Evolutionary conservation across 495 filamentous ascomycete species (phyloP), one percentile per base, ranked within the genome.

Genomic region (Aspergillus baeticus): DNA sequence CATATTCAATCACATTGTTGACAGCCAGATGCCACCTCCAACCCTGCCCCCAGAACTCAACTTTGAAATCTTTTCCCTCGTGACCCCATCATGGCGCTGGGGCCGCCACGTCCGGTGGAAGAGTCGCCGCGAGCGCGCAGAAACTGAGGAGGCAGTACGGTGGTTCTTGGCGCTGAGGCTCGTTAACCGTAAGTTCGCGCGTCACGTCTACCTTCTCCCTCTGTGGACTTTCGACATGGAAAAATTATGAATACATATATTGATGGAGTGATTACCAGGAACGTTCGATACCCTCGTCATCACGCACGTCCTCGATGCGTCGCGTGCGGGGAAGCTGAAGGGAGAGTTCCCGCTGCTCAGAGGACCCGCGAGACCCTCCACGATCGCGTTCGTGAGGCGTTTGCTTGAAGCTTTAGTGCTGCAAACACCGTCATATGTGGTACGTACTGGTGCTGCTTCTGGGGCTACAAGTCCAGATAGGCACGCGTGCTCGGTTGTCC

Each of bases 81-180:
- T 51, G 0, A 7, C 6, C 17, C 15, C 21, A 20, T 37, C 6
- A 31, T 51, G 47, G 47, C 8, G 21, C 35, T 37, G 26, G 17
- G 47, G 21, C 6, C 37, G 37, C 14, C 37, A 10, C 3, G 35
- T 17, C 14, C 6, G 17, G 18, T 47, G 44, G 44, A 17, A 17
- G 17, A 4, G n/a, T 8, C 1, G 0, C 20, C 33, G 33, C 8
- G 7, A 37, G 2, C 5, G 10, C 1, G 33, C 17, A 14, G 2
- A 18, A 7, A 35, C 47, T 8, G 17, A 18, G 33, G 8, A 34
- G n/a, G 33, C 37, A 13, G 8, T 37, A 17, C 10, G 13, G 10
- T 51, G 47, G 47, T 51, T 51, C 17, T 8, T 51, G 15, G 23
- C 7, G 13, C 34, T 51, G n/a, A 31, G 47, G 31, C 47, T 51